A percentile compares a stretch with the other conserved stretches of the same genome.
phyloP scores from a whole-genome alignment of 2,329 filamentous ascomycete species.

The Diaporthe ilicicola region DNA sequence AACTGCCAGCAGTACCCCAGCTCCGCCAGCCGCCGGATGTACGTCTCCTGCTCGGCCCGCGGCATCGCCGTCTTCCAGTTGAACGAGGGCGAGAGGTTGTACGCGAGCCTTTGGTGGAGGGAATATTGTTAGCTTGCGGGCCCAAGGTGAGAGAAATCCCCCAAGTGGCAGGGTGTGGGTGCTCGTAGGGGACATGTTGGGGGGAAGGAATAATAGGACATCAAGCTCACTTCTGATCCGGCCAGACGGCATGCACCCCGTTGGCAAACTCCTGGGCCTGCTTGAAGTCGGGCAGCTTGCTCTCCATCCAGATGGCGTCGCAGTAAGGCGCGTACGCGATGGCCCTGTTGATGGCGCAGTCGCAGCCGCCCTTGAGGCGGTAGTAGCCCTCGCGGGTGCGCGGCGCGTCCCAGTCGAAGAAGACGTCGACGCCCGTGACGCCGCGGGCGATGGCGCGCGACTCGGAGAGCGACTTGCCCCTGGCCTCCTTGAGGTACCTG shows the following conservation, averaged over 20 bases:
- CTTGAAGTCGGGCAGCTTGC: constrained; percentile 88
- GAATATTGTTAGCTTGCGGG: not conserved
- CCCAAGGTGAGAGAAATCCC: too few relatives aligned
- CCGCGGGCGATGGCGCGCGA: constrained; percentile 80
- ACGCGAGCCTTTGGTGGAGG: constrained; percentile 74
- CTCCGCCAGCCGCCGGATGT: constrained; percentile 85
- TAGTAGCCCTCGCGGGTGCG: constrained; percentile 96
- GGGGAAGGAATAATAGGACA: not conserved
- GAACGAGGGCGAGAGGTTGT: constrained; percentile 98
- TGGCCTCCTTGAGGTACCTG: constrained; percentile 72
- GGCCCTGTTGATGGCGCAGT: constrained; percentile 90
- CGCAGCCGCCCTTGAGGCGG: constrained; percentile 88
- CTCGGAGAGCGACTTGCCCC: constrained; percentile 88
- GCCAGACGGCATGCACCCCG: constrained; percentile 93
- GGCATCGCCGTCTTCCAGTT: constrained; percentile 99
- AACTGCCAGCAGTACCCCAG: constrained; percentile 99
- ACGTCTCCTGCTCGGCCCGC: constrained; percentile 91
- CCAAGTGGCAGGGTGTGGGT: too few relatives aligned
- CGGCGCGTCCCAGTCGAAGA: constrained; percentile 95
- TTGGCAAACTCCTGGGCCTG: constrained; percentile 94
- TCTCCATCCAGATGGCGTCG: constrained; percentile 99
- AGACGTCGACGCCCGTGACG: constrained; percentile 81
- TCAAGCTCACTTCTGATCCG: constrained; percentile 85
- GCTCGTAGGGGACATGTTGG: too few relatives aligned
- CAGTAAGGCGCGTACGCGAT: constrained; percentile 92